phyloP scores from a whole-genome alignment of 2,329 filamentous ascomycete species.

The Ilyonectria robusta region DNA sequence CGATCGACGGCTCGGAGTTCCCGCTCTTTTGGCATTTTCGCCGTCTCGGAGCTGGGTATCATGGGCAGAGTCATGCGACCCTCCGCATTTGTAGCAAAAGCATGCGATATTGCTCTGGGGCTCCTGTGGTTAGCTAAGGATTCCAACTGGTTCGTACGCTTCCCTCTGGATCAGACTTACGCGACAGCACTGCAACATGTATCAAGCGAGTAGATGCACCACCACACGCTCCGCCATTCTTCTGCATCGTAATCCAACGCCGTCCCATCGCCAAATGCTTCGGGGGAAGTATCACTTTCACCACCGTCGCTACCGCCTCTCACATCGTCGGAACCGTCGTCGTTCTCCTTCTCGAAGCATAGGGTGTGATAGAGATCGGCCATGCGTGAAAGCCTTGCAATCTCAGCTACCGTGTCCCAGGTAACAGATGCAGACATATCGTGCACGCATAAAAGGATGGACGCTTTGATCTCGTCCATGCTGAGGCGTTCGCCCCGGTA shows the following conservation, averaged over 20 bases:
- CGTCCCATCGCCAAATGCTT: too few species aligned
- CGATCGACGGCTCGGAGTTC: too few species aligned
- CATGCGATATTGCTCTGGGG: too few species aligned
- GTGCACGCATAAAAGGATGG: not conserved
- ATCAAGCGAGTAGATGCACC: not conserved
- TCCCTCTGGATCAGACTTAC: not conserved
- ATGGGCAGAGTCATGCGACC: not conserved
- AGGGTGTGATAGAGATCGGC: not conserved
- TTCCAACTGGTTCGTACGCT: not conserved
- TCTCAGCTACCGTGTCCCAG: not conserved
- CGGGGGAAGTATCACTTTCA: not conserved
- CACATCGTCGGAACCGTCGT: not conserved
- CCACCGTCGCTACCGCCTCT: too few species aligned
- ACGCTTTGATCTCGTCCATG: not conserved
- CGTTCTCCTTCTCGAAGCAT: too few species aligned
- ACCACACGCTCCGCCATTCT: conserved; percentile 5
- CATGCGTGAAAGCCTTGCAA: not conserved
- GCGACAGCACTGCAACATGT: not conserved
- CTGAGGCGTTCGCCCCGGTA: not conserved
- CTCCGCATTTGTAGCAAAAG: too few species aligned
- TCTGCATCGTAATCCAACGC: not conserved
- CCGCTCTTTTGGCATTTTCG: too few species aligned
- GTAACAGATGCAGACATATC: not conserved
- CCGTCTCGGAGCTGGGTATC: not conserved
- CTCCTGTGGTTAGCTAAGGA: too few species aligned